A percentile compares a stretch with the other conserved stretches of the same genome.
phyloP scores from a whole-genome alignment of 306 rosid genomes.

The apple (Malus domestica) region ASM211411v1 NC_041790.1:19666001-19666500 shows the following conservation, averaged over 20 bases:
- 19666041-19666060: conserved; percentile 79
- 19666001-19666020: conserved; percentile 76
- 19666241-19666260: conserved; percentile 79
- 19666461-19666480: conserved; percentile 16
- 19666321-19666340: conserved; percentile 86
- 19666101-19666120: conserved; percentile 82
- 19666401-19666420: conserved; percentile 95
- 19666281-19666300: conserved; percentile 99
- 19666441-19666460: conserved; percentile 13
- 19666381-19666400: conserved; percentile 93
- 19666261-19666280: conserved; percentile 92
- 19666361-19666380: conserved; percentile 89
- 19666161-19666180: conserved; percentile 84
- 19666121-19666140: conserved; percentile 91
- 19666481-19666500: conserved; percentile 26
- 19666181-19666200: conserved; percentile 97
- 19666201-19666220: conserved; percentile 99
- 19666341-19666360: conserved; percentile 88
- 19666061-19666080: conserved; percentile 84
- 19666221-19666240: conserved; percentile 77
- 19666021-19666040: conserved; percentile 75
- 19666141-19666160: conserved; percentile 91
- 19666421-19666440: conserved; percentile 42
- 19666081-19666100: conserved; percentile 46
- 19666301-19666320: conserved; percentile 93